Evolutionary conservation across 352 stramenopile species (phyloP).

Genomic region (Phytophthora europaea): DNA sequence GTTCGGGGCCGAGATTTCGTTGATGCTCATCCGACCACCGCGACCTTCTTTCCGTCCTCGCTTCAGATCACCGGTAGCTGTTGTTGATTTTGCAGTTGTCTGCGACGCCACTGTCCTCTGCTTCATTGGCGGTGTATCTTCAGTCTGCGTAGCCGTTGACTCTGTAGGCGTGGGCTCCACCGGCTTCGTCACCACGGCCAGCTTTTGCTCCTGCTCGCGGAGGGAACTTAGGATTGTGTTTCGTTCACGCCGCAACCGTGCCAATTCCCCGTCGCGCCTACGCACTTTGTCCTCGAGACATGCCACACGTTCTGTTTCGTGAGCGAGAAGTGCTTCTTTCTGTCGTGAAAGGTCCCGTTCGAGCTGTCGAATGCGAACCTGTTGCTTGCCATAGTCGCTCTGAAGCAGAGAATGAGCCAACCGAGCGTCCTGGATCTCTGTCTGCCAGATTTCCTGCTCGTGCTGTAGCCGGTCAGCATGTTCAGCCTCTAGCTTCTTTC

Average conservation of each 20-base stretch:
- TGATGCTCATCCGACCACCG: constrained; percentile 40
- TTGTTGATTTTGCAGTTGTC: constrained; percentile 14
- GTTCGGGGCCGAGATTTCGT: constrained; percentile 39
- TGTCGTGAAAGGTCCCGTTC: constrained; percentile 69
- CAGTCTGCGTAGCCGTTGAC: constrained; percentile 35
- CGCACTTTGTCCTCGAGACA: constrained; percentile 42
- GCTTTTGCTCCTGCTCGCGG: constrained; percentile 61
- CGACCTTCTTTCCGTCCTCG: background rate
- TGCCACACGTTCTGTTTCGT: constrained; percentile 54
- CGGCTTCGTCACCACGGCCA: constrained; percentile 19
- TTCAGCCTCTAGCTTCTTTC: constrained; percentile 50
- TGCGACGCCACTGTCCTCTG: constrained; percentile 29
- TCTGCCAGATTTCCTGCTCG: constrained; percentile 69
- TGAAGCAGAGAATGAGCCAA: constrained; percentile 64
- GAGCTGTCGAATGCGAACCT: constrained; percentile 65
- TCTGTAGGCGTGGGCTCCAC: constrained; percentile 14
- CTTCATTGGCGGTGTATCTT: background rate
- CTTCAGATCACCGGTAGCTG: constrained; percentile 2
- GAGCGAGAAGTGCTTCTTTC: constrained; percentile 49
- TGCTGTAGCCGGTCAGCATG: constrained; percentile 43
- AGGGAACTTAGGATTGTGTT: constrained; percentile 72
- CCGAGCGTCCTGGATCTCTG: constrained; percentile 61
- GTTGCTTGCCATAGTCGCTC: constrained; percentile 66
- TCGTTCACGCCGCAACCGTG: constrained; percentile 66
- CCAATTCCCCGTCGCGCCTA: constrained; percentile 66